Evolutionary conservation across 176 grass and related monocot species (phyloP), one percentile per base, ranked within the genome.

Genomic region (Cymbopogon citratus): DNA sequence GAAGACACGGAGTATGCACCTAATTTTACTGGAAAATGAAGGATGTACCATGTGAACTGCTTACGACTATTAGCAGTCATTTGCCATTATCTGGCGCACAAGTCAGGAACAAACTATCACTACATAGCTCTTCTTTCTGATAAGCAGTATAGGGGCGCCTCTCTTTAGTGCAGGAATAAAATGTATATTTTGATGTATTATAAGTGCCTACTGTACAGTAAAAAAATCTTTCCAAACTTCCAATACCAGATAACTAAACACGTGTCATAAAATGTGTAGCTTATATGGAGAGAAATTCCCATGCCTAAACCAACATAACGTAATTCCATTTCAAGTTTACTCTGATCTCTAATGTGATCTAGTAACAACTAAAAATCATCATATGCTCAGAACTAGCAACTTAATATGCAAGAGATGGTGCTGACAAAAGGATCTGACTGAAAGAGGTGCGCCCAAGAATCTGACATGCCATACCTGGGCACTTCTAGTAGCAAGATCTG

Each of bases 381-480:
- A 15, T 78, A 68, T 49, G 34, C 46, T 60, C 57, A 68, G 15
- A 60, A 36, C 43, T 41, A 90, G 73, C 24, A 75, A 86, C 75
- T 66, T 59, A 65, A 19, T 66, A 80, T 46, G 52, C 21, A 76
- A 63, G 83, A 44, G 27, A 67, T 31, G 72, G 10, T 54, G 77
- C 43, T 89, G 40, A 71, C 7, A 87, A 35, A 83, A 74, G 51
- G 57, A 80, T 63, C 21, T 34, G 48, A 84, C 36, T 59, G 81
- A 60, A 79, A 63, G n/a, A 87, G 43, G 41, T 83, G 45, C 2
- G 3, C 25, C 36, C n/a, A n/a, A 11, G 43, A 72, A 74, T 81
- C 15, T 67, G 12, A 44, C 19, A 72, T 75, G 86, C 34, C 75
- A 89, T 84, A 98, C 88, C 78, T 88, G 80, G 36, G 48, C 78